A percentile compares a stretch with the other conserved stretches of the same genome.
phyloP scores from a whole-genome alignment of 1,284 basidiomycete species.

The Pseudozyma sp. region DNA sequence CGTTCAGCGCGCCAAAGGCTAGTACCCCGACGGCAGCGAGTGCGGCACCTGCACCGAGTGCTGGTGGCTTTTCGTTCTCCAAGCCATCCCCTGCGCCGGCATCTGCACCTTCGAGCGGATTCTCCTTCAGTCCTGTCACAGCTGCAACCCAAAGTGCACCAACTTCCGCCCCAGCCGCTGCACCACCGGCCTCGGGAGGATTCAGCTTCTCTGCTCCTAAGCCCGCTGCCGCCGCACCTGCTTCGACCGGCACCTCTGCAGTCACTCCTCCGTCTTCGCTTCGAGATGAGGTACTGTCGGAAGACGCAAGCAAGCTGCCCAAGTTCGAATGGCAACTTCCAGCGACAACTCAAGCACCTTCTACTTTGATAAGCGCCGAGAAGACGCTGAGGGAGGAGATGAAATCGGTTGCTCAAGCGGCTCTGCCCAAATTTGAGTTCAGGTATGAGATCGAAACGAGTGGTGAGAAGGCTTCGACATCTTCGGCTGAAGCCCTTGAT shows the following conservation, averaged over 20 bases:
- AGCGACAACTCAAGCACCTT: background rate
- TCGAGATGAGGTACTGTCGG: conserved; percentile 24
- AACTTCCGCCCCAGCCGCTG: conserved; percentile 1
- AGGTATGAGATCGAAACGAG: conserved; percentile 31
- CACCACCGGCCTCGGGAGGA: conserved; percentile 3
- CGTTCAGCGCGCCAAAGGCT: conserved; percentile 33
- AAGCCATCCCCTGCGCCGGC: conserved; percentile 12
- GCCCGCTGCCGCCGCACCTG: background rate
- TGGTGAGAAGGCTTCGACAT: too few species aligned
- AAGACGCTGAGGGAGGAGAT: conserved; percentile 40
- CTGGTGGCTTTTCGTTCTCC: conserved; percentile 22
- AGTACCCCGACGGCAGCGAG: conserved; percentile 4
- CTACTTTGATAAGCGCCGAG: background rate
- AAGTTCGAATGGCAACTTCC: conserved; percentile 30
- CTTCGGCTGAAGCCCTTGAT: background rate
- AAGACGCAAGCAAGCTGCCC: conserved; percentile 31
- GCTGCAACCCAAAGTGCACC: conserved; percentile 4
- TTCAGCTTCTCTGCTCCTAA: conserved; percentile 34
- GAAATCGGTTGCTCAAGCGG: conserved; percentile 27
- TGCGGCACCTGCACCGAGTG: conserved; percentile 6
- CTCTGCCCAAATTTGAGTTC: conserved; percentile 45
- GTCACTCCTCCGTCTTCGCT: background rate
- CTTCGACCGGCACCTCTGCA: background rate
- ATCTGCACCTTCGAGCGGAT: conserved; percentile 7
- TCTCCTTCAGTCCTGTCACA: conserved; percentile 30